Percentiles rank a stretch among this genome's conserved stretches.
Conservation (phyloP, 768 basidiomycete species). For the Suillus clintonianus region DNA sequence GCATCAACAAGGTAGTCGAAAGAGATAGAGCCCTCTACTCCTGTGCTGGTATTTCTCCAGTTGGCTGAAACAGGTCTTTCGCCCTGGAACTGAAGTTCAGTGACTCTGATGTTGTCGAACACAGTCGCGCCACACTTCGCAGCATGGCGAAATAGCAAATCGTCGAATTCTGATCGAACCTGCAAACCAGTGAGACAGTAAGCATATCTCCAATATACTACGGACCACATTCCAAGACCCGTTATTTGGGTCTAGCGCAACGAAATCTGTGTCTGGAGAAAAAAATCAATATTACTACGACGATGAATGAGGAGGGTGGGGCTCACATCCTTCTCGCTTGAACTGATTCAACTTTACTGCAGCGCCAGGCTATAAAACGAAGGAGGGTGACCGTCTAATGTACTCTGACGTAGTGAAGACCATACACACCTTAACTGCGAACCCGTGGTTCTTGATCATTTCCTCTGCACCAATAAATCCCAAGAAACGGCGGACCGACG, state of each 20-base stretch:
- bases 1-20: too few relatives aligned
- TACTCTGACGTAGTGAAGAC: neutral
- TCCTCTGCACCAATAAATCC: slow-evolving; percentile 60
- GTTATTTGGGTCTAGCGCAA: slow-evolving; percentile 54
- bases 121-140: too few relatives aligned
- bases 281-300: neutral
- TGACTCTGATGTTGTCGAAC: too few relatives aligned
- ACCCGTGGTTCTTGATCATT: slow-evolving; percentile 49
- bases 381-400: neutral
- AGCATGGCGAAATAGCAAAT: too few relatives aligned
- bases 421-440: slow-evolving; percentile 45
- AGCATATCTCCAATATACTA: neutral
- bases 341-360: slow-evolving; percentile 66
- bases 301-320: neutral
- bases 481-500: slow-evolving; percentile 58
- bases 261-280: slow-evolving; percentile 57
- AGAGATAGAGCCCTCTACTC: too few relatives aligned
- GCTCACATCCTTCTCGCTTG: slow-evolving; percentile 63
- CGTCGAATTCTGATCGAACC: too few relatives aligned
- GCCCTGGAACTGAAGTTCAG: too few relatives aligned
- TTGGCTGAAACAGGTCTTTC: too few relatives aligned
- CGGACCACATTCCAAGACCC: slow-evolving; percentile 64
- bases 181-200: too few relatives aligned
- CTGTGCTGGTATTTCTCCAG: too few relatives aligned
- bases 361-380: slow-evolving; percentile 50